phyloP scores from a whole-genome alignment of 1,284 basidiomycete species.

The Leccinum glutinopallens region DNA sequence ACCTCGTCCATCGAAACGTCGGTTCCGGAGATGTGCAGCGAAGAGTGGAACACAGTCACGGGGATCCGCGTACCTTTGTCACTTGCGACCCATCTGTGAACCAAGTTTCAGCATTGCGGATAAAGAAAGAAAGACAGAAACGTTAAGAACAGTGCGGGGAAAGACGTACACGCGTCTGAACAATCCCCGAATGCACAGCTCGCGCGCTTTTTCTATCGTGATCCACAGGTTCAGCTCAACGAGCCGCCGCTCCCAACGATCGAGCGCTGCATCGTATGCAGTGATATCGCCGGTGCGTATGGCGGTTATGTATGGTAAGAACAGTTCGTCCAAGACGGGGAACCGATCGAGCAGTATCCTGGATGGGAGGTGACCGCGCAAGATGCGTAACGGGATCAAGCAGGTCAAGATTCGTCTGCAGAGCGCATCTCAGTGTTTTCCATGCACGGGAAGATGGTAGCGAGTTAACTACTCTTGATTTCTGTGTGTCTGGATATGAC shows the following conservation, averaged over 20 bases:
- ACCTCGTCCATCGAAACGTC: not conserved
- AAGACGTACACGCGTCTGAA: not conserved
- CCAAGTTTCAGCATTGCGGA: not conserved
- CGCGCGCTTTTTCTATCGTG: not conserved
- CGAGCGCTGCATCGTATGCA: not conserved
- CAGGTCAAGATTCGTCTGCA: conserved; percentile 85
- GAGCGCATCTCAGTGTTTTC: conserved; percentile 1
- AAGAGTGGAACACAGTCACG: not conserved
- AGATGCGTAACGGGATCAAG: conserved; percentile 85
- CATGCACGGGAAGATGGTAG: not conserved
- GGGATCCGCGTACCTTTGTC: not conserved
- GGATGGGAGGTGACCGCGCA: conserved; percentile 85
- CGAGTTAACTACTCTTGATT: conserved; percentile 80
- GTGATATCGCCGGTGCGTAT: conserved; percentile 79
- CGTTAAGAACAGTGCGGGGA: not conserved
- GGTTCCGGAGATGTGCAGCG: not conserved
- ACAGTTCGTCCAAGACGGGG: conserved; percentile 74
- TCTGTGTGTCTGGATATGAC: conserved; percentile 62
- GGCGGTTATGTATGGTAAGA: conserved; percentile 78
- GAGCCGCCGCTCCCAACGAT: not conserved
- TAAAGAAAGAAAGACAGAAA: not conserved
- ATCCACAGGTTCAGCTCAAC: not conserved
- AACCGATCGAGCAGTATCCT: conserved; percentile 67
- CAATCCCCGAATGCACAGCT: not conserved
- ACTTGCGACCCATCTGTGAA: not conserved